Percentiles rank a stretch among this genome's conserved stretches.
phyloP scores from a whole-genome alignment of 352 stramenopile genomes.

The Thalassiosira exigua region DNA sequence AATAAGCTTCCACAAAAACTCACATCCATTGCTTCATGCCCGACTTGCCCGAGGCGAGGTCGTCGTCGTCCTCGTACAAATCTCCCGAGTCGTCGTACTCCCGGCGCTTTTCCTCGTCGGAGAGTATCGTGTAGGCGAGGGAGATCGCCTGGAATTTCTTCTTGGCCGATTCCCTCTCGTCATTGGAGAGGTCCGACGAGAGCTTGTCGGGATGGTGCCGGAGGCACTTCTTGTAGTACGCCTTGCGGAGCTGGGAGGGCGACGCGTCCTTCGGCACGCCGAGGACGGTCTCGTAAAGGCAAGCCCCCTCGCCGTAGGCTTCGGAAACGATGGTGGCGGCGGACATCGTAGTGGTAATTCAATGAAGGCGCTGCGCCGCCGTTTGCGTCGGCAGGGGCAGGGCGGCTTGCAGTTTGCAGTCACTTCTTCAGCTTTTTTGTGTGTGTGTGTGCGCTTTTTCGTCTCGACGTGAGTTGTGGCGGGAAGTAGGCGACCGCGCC shows the following conservation, averaged over 20 bases:
- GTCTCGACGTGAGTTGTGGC: too few species aligned
- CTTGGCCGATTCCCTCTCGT: constrained; percentile 88
- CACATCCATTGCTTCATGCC: constrained; percentile 63
- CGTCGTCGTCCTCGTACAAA: constrained; percentile 65
- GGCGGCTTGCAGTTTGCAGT: too few species aligned
- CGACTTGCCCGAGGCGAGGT: constrained; percentile 27
- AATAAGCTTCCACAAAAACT: neutral
- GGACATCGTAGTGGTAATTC: constrained; percentile 47
- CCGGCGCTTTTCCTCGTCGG: constrained; percentile 90
- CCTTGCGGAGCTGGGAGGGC: constrained; percentile 70
- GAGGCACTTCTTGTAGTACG: constrained; percentile 86
- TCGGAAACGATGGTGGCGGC: constrained; percentile 64
- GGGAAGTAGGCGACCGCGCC: too few species aligned
- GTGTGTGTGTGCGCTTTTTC: too few species aligned
- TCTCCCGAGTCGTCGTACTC: constrained; percentile 90
- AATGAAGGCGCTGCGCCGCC: too few species aligned
- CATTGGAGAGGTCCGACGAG: constrained; percentile 80
- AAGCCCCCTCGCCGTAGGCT: constrained; percentile 69
- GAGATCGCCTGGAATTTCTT: constrained; percentile 96
- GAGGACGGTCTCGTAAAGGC: constrained; percentile 75
- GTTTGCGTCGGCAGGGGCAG: neutral
- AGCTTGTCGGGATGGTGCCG: constrained; percentile 95
- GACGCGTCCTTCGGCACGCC: constrained; percentile 45
- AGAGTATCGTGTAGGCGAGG: constrained; percentile 95
- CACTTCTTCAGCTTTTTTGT: too few species aligned